Base-by-base conservation (phyloP, 345 rosid genomes). In the Kandelia obovata region DNA sequence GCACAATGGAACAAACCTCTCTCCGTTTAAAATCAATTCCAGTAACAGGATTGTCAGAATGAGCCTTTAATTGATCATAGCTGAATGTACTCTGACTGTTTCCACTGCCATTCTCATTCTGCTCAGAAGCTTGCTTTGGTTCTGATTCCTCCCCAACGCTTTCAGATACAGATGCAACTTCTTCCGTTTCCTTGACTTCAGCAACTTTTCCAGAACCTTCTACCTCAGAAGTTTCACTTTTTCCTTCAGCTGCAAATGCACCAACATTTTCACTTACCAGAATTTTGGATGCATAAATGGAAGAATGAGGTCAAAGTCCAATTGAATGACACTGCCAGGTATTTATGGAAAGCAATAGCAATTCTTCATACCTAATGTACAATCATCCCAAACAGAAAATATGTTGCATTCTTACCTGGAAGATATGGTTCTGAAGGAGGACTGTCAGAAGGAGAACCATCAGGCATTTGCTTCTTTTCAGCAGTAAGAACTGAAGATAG, bases 21-120 rank as follows among this genome's bases (percentile, higher is more conserved):
- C 98, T 88, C 75, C 88, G 77, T 65, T 89, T 96, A 74, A 84
- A 89, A 79, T 96, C 99, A 53, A 96, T 90, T 76, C 98, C 94
- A 37, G 85, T 86, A 30, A 87, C 99, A 6, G 98, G 95, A 68
- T 88, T 87, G 37, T 86, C 95, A 35, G 99, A 92, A 75, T 80
- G 89, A 65, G 96, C 88, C 81, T 81, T 90, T 77, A 96, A 87
- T 76, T 85, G 95, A 65, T 86, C 96, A 63, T 96, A 96, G 65
- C 86, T 83, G 91, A 89, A 96, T 34, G 83, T 86, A 39, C 70
- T 76, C 58, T 70, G 75, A 65, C 67, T 65, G 64, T 74, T 72
- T 52, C 73, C 78, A 67, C 68, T 43, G 43, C 63, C 72, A 73
- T 63, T 71, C 62, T 76, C 91, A 55, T 80, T 87, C 74, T 81